A percentile compares a stretch with the other conserved stretches of the same genome.
Conservation (phyloP, 1,284 basidiomycete genomes). For the Ganoderma leucocontextum region DNA sequence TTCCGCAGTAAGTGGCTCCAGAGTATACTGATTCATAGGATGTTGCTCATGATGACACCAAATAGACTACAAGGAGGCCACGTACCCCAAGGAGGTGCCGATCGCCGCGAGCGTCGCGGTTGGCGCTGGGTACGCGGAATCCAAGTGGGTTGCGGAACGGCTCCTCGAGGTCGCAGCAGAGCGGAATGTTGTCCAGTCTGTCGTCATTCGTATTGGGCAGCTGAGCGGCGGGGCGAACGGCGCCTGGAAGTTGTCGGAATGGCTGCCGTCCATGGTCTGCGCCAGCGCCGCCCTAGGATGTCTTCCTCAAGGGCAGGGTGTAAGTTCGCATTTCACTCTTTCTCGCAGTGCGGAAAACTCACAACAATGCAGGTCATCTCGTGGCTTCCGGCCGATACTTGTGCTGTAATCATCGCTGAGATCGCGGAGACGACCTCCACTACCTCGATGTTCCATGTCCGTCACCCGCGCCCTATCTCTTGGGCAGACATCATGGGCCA, state of each 20-base stretch:
- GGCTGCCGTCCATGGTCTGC: constrained; percentile 43
- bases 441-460: not conserved
- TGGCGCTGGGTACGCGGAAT: constrained; percentile 37
- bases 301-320: constrained; percentile 27
- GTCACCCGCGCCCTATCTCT: constrained; percentile 3
- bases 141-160: constrained; percentile 41
- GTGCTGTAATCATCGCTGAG: not conserved
- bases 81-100: constrained; percentile 13
- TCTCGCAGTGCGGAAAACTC: not conserved
- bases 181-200: constrained; percentile 25
- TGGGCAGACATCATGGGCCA: constrained; percentile 9
- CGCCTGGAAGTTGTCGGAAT: constrained; percentile 42
- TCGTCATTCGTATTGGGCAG: constrained; percentile 39
- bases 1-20: constrained; percentile 33
- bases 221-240: constrained; percentile 41
- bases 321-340: not conserved
- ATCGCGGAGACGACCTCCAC: not conserved
- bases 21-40: not conserved
- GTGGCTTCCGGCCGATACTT: not conserved
- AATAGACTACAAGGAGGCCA: not conserved
- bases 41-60: not conserved
- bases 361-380: not conserved
- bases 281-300: constrained; percentile 24
- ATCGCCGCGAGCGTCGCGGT: constrained; percentile 31
- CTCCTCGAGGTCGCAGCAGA: constrained; percentile 32